Conservation (phyloP, 2,329 filamentous ascomycete species). For the Didymosphaeria variabile region DNA sequence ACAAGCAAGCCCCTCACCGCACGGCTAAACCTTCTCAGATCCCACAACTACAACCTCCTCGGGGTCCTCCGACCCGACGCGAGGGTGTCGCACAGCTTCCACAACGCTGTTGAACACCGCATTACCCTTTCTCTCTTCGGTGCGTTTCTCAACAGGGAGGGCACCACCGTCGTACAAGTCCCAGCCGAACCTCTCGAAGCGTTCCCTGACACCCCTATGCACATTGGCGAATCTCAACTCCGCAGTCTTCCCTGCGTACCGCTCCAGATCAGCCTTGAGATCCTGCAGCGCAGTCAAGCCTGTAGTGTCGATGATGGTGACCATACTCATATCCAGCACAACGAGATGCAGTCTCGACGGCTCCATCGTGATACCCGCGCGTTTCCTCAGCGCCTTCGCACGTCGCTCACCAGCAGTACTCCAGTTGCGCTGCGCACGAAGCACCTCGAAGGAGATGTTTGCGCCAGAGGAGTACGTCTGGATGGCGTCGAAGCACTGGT, state of each 20-base stretch:
- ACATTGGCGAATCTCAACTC: slow-evolving; percentile 62
- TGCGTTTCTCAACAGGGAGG: slow-evolving; percentile 1
- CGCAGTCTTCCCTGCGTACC: slow-evolving; percentile 58
- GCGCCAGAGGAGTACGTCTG: slow-evolving; percentile 57
- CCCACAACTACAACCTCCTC: slow-evolving; percentile 18
- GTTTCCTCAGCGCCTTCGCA: slow-evolving; percentile 57
- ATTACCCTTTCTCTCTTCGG: slow-evolving; percentile 16
- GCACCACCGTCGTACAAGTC: slow-evolving; percentile 23
- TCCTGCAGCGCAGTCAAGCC: slow-evolving; percentile 61
- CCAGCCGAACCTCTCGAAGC: slow-evolving; percentile 50
- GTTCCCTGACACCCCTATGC: slow-evolving; percentile 49
- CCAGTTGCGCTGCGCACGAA: slow-evolving; percentile 60
- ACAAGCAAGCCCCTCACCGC: not conserved
- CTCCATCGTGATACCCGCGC: slow-evolving; percentile 44
- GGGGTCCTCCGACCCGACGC: not conserved
- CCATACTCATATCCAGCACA: slow-evolving; percentile 62
- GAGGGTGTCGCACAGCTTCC: slow-evolving; percentile 16
- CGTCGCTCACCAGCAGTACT: slow-evolving; percentile 62
- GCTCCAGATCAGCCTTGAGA: slow-evolving; percentile 58
- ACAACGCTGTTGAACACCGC: slow-evolving; percentile 26
- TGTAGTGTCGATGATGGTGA: slow-evolving; percentile 64
- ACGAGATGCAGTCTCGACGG: slow-evolving; percentile 57
- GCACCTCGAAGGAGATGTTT: slow-evolving; percentile 48
- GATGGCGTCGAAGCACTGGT: slow-evolving; percentile 59
- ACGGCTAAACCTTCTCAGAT: slow-evolving; percentile 20